Evolutionary conservation across 768 basidiomycete species (phyloP).

Genomic region (Lactarius tabidus): DNA sequence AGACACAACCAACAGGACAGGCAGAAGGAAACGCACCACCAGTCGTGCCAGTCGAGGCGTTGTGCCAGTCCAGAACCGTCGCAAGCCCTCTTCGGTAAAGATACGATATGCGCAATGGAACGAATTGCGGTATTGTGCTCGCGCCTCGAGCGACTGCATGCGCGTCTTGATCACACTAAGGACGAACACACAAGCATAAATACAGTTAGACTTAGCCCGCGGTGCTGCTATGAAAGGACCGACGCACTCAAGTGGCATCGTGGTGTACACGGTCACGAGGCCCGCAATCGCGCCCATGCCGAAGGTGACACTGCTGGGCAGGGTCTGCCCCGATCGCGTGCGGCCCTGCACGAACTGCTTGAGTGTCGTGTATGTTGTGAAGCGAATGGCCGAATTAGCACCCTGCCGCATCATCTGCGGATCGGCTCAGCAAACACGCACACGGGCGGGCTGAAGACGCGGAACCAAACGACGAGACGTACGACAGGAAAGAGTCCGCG

Average conservation of each 20-base stretch:
- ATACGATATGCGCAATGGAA: slow-evolving; percentile 96
- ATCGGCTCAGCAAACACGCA: not conserved
- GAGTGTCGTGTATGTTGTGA: slow-evolving; percentile 91
- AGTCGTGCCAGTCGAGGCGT: slow-evolving; percentile 84
- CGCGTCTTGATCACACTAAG: slow-evolving; percentile 92
- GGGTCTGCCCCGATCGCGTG: slow-evolving; percentile 72
- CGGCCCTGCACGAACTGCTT: slow-evolving; percentile 91
- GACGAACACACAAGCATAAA: no score
- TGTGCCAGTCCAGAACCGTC: slow-evolving; percentile 96
- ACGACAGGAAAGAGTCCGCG: slow-evolving; percentile 93
- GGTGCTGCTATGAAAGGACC: not conserved
- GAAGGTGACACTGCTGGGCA: slow-evolving; percentile 88
- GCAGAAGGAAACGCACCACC: slow-evolving; percentile 51
- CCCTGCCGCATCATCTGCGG: slow-evolving; percentile 93
- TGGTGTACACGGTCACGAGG: slow-evolving; percentile 89
- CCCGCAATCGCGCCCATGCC: slow-evolving; percentile 93
- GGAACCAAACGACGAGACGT: slow-evolving; percentile 32
- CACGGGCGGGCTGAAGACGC: not conserved
- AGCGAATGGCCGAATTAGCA: slow-evolving; percentile 93
- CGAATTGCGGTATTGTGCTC: slow-evolving; percentile 82
- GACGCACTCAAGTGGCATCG: slow-evolving; percentile 76
- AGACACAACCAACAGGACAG: not conserved
- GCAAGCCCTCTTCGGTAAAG: slow-evolving; percentile 86
- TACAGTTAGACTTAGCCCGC: not conserved
- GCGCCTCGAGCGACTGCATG: slow-evolving; percentile 91